A percentile compares a stretch with the other conserved stretches of the same genome.
Conservation (phyloP, 805 yeast species). For the Saccharomycopsis schoenii region DNA sequence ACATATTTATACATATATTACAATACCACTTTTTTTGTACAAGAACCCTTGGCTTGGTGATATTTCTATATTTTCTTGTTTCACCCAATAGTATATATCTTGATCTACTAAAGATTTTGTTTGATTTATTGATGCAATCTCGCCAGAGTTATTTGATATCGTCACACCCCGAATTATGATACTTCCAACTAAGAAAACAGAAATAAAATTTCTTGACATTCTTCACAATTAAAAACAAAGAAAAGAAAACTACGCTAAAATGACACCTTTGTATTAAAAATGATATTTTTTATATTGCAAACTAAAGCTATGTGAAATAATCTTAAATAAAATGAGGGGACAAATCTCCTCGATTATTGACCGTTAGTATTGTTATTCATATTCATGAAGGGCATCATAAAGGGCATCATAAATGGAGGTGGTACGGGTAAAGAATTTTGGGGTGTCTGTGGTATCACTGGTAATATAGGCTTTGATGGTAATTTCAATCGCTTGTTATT, state of each 20-base stretch:
- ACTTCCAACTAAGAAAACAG: too few relatives aligned
- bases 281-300: neutral
- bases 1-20: too few relatives aligned
- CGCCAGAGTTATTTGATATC: too few relatives aligned
- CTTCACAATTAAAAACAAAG: too few relatives aligned
- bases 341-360: neutral
- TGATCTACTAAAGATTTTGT: neutral
- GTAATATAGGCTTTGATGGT: constrained; percentile 16
- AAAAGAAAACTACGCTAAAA: neutral
- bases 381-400: constrained; percentile 1
- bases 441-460: neutral
- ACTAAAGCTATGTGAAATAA: neutral
- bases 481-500: constrained; percentile 3
- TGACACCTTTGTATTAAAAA: neutral
- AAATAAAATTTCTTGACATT: too few relatives aligned
- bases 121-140: too few relatives aligned
- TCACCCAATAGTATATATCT: neutral
- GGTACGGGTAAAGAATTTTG: constrained; percentile 5
- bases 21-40: too few relatives aligned
- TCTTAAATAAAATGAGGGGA: neutral
- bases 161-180: too few relatives aligned
- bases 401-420: constrained; percentile 18
- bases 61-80: neutral
- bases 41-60: too few relatives aligned
- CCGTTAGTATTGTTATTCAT: neutral